Conservation (phyloP, 768 basidiomycete genomes). For the Lentinula boryana region DNA sequence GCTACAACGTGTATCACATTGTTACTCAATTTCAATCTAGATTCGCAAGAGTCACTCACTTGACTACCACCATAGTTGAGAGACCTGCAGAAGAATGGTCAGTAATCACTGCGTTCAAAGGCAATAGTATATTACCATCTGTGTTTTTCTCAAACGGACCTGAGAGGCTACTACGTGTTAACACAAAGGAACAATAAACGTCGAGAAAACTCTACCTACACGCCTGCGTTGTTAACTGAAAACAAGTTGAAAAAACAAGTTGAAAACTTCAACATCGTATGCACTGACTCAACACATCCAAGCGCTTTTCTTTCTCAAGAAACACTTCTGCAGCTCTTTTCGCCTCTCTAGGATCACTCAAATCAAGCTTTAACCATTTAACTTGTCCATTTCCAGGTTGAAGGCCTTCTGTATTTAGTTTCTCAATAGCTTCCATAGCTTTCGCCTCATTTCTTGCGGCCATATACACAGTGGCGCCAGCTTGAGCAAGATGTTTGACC, state of each 20-base stretch:
- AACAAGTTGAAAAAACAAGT: not conserved
- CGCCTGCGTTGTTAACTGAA: conserved; percentile 51
- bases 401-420: conserved; percentile 37
- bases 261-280: not conserved
- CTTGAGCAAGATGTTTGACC: conserved; percentile 42
- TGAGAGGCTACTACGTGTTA: conserved; percentile 6
- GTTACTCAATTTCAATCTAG: not conserved
- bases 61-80: conserved; percentile 6
- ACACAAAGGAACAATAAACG: conserved; percentile 6
- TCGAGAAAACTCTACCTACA: conserved; percentile 21
- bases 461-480: conserved; percentile 57
- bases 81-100: conserved; percentile 1
- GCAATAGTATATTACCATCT: conserved; percentile 6
- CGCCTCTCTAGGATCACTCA: conserved; percentile 41
- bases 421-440: conserved; percentile 42
- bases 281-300: conserved; percentile 49
- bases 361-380: conserved; percentile 44
- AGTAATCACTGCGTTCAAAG: not conserved
- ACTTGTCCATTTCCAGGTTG: conserved; percentile 40
- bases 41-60: not conserved
- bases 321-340: conserved; percentile 45
- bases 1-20: conserved; percentile 18
- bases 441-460: conserved; percentile 41
- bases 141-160: conserved; percentile 8
- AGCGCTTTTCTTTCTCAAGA: conserved; percentile 38